Conservation (phyloP, 1,284 basidiomycete genomes). For the Ustilago bromivora region DNA sequence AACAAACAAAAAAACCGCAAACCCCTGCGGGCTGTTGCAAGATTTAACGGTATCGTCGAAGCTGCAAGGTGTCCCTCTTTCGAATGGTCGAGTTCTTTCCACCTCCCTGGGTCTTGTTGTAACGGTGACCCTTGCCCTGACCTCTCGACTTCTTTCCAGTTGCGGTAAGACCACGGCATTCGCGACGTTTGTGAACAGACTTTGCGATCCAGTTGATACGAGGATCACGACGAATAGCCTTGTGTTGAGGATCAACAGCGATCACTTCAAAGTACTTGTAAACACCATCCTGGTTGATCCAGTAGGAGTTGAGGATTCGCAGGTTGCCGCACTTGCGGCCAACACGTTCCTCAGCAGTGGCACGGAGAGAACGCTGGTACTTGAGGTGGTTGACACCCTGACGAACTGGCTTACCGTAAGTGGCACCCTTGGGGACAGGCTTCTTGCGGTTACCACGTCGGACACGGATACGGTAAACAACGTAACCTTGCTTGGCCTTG, state of each 20-base stretch:
- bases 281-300: constrained; percentile 99
- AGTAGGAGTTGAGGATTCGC: constrained; percentile 93
- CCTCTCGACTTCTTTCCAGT: constrained; percentile 82
- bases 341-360: constrained; percentile 97
- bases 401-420: constrained; percentile 98
- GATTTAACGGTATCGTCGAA: constrained; percentile 93
- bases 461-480: constrained; percentile 97
- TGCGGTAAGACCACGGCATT: constrained; percentile 95
- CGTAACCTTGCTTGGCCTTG: constrained; percentile 99
- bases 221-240: constrained; percentile 90
- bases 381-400: constrained; percentile 99
- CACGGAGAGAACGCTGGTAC: constrained; percentile 91
- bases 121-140: constrained; percentile 88
- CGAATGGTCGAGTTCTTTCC: constrained; percentile 91
- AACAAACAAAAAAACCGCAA: neutral
- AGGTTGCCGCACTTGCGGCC: constrained; percentile 95
- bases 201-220: constrained; percentile 99
- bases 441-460: constrained; percentile 99
- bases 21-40: neutral
- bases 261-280: constrained; percentile 99
- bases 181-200: constrained; percentile 98
- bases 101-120: constrained; percentile 83
- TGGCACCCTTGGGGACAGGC: constrained; percentile 95
- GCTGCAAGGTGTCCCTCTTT: constrained; percentile 86
- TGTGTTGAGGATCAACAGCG: constrained; percentile 92